phyloP scores from a whole-genome alignment of 441 rosid species.

The Adansonia grandidieri region DNA sequence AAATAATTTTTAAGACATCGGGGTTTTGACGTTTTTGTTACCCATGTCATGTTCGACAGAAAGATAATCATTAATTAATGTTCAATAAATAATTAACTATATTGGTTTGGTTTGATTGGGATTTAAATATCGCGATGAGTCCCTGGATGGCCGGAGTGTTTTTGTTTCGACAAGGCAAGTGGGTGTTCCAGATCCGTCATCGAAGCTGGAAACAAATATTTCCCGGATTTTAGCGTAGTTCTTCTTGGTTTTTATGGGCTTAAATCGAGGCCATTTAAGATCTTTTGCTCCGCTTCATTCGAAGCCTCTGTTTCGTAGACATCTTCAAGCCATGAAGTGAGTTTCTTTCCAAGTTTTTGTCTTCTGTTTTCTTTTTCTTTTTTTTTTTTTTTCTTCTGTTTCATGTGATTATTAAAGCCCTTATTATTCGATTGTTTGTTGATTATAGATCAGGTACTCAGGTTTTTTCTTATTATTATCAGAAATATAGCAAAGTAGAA shows the following conservation, averaged over 20 bases:
- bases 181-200: slow-evolving; percentile 43
- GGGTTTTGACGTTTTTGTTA: background rate
- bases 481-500: background rate
- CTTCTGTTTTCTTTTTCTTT: background rate
- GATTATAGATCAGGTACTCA: slow-evolving; percentile 4
- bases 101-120: background rate
- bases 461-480: background rate
- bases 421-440: background rate
- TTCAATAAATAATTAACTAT: background rate
- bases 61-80: background rate
- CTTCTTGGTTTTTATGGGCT: slow-evolving; percentile 44
- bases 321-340: slow-evolving; percentile 58
- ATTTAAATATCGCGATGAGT: slow-evolving; percentile 16
- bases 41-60: background rate
- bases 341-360: slow-evolving; percentile 21
- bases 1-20: background rate
- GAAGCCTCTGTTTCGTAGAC: slow-evolving; percentile 42
- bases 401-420: background rate
- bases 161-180: slow-evolving; percentile 26
- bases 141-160: slow-evolving; percentile 23
- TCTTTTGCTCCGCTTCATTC: slow-evolving; percentile 37
- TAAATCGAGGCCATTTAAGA: slow-evolving; percentile 34
- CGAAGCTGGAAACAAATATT: slow-evolving; percentile 31
- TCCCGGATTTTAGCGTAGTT: slow-evolving; percentile 19
- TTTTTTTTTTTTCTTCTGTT: background rate